Base-by-base conservation (phyloP, 179 eudicot genomes). In the Silene vulgaris region DNA sequence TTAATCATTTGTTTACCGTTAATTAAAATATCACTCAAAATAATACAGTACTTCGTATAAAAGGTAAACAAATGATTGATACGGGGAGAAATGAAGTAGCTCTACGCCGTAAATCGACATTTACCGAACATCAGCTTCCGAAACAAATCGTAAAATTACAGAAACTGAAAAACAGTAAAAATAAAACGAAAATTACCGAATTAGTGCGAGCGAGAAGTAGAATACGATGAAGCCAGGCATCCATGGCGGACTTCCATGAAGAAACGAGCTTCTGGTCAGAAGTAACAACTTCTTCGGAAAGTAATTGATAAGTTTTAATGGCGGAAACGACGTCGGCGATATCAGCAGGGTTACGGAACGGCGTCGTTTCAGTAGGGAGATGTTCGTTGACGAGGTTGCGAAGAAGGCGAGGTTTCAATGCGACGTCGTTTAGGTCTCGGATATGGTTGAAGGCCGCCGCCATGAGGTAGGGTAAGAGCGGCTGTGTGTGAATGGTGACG, bases 361-460 rank as follows among this genome's bases (percentile, higher is more conserved):
- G 83, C 12, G 74, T 83, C 63, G 83, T 85, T 68, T 85, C 93
- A 50, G 86, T 84, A 0, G 93, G 95, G 16, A 91, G 65, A 23
- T 81, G 80, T 6, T 90, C 87, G 60, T 82, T 82, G 32, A 87
- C 81, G 3, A 91, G 80, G 12, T 84, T 66, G 1, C 85, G 85
- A 0, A 93, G 90, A 52, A 90, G 79, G 5, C 89, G 87, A 30
- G 93, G 90, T 69, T 91, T 93, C 68, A 91, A 73, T 5, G 87
- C 85, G 9, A 84, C 65, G 81, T 91, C 95, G 79, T 88, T 23
- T 76, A 92, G 85, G 84, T 85, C 84, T 19, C 71, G 60, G 35
- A 75, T 64, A 54, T 79, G 80, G 43, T 84, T 75, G 77, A 56
- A 56, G 20, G 60, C 60, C 8, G 60, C 60, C 60, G 60, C 60